Evolutionary conservation across 2,329 filamentous ascomycete species (phyloP), one percentile per base, ranked within the genome.

Genomic region (Trichoderma arundinaceum): DNA sequence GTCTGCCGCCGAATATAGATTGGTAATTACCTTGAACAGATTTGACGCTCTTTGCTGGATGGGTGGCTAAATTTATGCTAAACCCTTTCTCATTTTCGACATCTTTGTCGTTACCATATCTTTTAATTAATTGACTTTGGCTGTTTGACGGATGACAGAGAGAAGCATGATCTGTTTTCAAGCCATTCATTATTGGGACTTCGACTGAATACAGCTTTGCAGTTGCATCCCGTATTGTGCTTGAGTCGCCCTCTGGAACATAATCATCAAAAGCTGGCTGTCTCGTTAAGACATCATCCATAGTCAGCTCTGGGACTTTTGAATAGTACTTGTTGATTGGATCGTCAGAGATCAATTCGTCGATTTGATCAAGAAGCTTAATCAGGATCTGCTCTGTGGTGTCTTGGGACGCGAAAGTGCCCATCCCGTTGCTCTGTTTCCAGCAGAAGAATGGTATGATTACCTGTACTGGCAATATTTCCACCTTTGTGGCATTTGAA

Each of bases 401-500:
- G 7, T 49, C 57, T 2, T 22, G 1, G 2, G 43, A 28, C 10
- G 43, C 46, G 5, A 28, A n/a, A 10, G 33, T 12, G 10, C 43
- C 3, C 19, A 2, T 3, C 8, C 6, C 8, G 22, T 32, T 38
- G 43, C 15, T 13, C 33, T 59, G 57, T 7, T n/a, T 59, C 57
- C 43, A 59, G 43, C 13, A 59, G 1, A 59, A 59, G 33, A 59
- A 59, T 6, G 57, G 57, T 7, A 59, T 43, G n/a, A 33, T 10
- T n/a, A 8, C 33, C 28, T 13, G 43, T 28, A 28, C 13, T 7
- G 57, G 4, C 3, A 22, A 4, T 0, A 4, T 13, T n/a, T 59
- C 57, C 5, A 59, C 57, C 12, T 59, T 59, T 4, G 57, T 59
- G 1, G 44, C 57, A 49, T 28, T 49, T 28, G 57, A 59, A 28